Conservation (phyloP, 1,284 basidiomycete species). For the Xerocomus nothofagi region DNA sequence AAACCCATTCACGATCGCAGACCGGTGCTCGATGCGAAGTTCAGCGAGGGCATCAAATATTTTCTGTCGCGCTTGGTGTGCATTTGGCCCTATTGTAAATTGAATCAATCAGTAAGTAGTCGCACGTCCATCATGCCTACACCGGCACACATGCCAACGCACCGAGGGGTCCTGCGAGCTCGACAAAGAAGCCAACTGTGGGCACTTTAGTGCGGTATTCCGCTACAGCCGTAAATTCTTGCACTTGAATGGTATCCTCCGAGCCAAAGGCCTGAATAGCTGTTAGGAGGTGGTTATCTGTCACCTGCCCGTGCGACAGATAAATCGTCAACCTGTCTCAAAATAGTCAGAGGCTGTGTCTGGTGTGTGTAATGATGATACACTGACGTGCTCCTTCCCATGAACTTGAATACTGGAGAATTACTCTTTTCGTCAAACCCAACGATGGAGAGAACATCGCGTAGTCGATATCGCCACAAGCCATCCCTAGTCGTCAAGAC, state of each 20-base stretch:
- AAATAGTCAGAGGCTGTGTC: background rate
- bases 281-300: constrained; percentile 12
- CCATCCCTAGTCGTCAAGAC: constrained; percentile 24
- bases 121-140: background rate
- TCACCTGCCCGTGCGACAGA: constrained; percentile 3
- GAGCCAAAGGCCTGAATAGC: constrained; percentile 1
- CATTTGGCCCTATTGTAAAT: constrained; percentile 5
- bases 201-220: constrained; percentile 12
- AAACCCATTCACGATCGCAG: constrained; percentile 1
- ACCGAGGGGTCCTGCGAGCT: constrained; percentile 13
- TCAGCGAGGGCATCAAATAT: constrained; percentile 15
- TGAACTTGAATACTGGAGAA: constrained; percentile 13
- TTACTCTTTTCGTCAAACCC: constrained; percentile 12
- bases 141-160: background rate
- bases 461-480: constrained; percentile 28
- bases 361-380: background rate
- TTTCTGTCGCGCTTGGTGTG: constrained; percentile 1
- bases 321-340: constrained; percentile 13
- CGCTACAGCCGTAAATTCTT: constrained; percentile 17
- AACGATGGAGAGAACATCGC: constrained; percentile 19
- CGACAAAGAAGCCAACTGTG: constrained; percentile 22
- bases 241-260: constrained; percentile 5
- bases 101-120: background rate
- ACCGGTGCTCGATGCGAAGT: background rate
- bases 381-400: constrained; percentile 18